Percentiles rank a stretch among this genome's conserved stretches.
Conservation (phyloP, 2,329 filamentous ascomycete species). For the Sclerotinia subarctica region DNA sequence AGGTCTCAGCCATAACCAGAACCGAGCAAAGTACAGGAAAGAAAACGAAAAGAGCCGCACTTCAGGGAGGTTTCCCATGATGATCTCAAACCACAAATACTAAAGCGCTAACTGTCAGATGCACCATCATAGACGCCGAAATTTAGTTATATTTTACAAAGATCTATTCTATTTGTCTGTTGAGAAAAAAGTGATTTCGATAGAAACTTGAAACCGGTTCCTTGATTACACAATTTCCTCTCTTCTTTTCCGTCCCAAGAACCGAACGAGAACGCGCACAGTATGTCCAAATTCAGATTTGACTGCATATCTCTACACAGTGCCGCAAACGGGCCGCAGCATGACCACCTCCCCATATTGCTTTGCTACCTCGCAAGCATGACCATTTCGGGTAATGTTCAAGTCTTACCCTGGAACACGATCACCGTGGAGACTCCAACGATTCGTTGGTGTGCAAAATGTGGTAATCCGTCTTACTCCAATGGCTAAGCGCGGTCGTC, state of each 20-base stretch:
- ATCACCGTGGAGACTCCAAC: not conserved
- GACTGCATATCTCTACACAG: constrained; percentile 29
- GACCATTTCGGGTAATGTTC: constrained; percentile 6
- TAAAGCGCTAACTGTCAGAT: constrained; percentile 23
- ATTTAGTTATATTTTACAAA: not conserved
- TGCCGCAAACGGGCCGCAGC: constrained; percentile 28
- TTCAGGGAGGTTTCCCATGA: constrained; percentile 5
- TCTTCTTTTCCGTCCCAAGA: not conserved
- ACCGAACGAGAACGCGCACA: not conserved
- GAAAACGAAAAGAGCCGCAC: constrained; percentile 6
- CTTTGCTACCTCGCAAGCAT: constrained; percentile 12
- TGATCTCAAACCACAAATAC: constrained; percentile 18
- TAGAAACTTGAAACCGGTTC: not conserved
- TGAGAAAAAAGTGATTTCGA: not conserved
- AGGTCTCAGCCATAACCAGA: not conserved
- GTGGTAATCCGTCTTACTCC: constrained; percentile 4
- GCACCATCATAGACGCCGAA: not conserved
- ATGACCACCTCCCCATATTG: constrained; percentile 12
- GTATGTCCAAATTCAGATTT: constrained; percentile 23
- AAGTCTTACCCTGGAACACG: not conserved
- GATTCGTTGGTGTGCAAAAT: not conserved
- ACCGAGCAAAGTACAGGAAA: constrained; percentile 8
- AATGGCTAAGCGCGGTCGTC: constrained; percentile 14
- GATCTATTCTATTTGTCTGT: not conserved
- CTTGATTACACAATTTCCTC: not conserved